phyloP scores from a whole-genome alignment of 805 yeast species.

The Wickerhamiella spandovensis region DNA sequence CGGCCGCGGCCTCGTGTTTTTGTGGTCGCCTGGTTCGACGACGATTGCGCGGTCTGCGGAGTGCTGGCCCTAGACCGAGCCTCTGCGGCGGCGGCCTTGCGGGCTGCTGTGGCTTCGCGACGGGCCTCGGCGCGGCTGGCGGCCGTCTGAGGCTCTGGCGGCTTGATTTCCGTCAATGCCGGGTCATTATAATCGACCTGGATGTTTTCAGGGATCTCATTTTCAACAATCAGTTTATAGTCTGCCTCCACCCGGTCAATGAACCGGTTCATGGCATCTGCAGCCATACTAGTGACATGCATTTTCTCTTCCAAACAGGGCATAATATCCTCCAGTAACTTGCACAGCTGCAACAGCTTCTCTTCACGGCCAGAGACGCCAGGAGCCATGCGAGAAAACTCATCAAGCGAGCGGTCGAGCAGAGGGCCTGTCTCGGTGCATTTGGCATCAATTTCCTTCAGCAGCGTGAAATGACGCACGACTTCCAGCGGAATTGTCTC shows the following conservation, averaged over 20 bases:
- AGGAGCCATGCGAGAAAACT: conserved; percentile 30
- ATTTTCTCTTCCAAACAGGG: conserved; percentile 93
- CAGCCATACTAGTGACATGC: conserved; percentile 90
- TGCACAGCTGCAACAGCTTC: conserved; percentile 27
- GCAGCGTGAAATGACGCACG: conserved; percentile 68
- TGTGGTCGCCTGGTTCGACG: neutral
- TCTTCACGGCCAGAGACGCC: conserved; percentile 20
- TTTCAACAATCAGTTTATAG: conserved; percentile 55
- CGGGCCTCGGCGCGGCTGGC: conserved; percentile 76
- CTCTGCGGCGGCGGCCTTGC: conserved; percentile 38
- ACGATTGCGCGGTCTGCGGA: conserved; percentile 2
- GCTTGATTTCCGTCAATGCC: conserved; percentile 57
- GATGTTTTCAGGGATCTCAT: conserved; percentile 71
- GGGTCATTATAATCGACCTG: conserved; percentile 63
- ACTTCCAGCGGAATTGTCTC: conserved; percentile 81
- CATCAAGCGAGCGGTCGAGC: conserved; percentile 40
- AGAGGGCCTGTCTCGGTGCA: conserved; percentile 64
- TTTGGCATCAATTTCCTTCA: conserved; percentile 92
- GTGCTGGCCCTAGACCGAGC: conserved; percentile 5
- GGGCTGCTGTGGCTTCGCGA: conserved; percentile 87
- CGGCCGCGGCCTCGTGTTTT: conserved; percentile 8
- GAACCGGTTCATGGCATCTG: conserved; percentile 59
- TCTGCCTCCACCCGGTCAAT: conserved; percentile 66
- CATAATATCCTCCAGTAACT: conserved; percentile 48
- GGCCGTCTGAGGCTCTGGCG: conserved; percentile 38